A percentile compares a stretch with the other conserved stretches of the same genome.
Evolutionary conservation across 129 eudicot genomes (phyloP).

Genomic region (Solidago caesia): DNA sequence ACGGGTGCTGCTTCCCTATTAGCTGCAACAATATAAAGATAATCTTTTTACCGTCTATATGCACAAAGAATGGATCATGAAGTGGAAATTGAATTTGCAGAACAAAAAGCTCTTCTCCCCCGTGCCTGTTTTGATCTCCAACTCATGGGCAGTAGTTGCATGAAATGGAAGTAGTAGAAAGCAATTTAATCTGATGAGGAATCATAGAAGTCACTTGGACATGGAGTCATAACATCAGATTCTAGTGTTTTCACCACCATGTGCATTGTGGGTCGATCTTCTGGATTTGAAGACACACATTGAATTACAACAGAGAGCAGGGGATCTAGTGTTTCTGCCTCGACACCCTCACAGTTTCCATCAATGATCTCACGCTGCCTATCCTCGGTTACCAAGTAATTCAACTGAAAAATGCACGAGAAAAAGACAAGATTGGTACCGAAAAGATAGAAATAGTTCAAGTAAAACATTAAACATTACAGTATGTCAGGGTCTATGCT

Average conservation of each 20-base stretch:
- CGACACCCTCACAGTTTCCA: slow-evolving; percentile 76
- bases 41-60: slow-evolving; percentile 18
- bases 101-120: slow-evolving; percentile 19
- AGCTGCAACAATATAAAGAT: slow-evolving; percentile 19
- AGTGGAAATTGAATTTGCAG: slow-evolving; percentile 29
- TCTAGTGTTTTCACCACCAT: slow-evolving; percentile 82
- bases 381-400: slow-evolving; percentile 69
- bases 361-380: slow-evolving; percentile 89
- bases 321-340: slow-evolving; percentile 69
- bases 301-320: slow-evolving; percentile 74
- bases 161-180: slow-evolving; percentile 21
- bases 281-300: slow-evolving; percentile 84
- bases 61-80: slow-evolving; percentile 40
- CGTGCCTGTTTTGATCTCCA: slow-evolving; percentile 27
- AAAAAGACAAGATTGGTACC: slow-evolving; percentile 7
- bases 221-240: slow-evolving; percentile 97
- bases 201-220: slow-evolving; percentile 97
- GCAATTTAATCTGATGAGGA: slow-evolving; percentile 66
- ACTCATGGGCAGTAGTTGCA: slow-evolving; percentile 24
- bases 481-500: not conserved
- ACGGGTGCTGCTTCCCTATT: slow-evolving; percentile 6
- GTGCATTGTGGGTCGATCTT: slow-evolving; percentile 98
- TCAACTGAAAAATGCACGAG: slow-evolving; percentile 54
- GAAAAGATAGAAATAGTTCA: not conserved
- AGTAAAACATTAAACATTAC: not conserved